Conservation (phyloP, 1,139 yeast genomes). For the Yamadazyma blattariae region DNA sequence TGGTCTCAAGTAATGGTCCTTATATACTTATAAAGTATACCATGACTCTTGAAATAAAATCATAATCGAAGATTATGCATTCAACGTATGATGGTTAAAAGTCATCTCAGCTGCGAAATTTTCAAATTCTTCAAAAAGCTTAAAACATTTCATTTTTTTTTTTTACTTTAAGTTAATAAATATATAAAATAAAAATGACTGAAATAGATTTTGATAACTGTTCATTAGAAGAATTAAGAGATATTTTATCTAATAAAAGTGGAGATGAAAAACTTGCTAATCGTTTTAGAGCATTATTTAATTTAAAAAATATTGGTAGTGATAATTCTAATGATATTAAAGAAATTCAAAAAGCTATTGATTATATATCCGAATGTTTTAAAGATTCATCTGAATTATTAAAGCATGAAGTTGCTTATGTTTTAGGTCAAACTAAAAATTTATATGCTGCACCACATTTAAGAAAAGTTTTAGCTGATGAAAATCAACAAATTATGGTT, state of each 20-base stretch:
- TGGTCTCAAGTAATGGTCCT: too few species aligned
- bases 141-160: too few species aligned
- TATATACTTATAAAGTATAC: too few species aligned
- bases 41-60: too few species aligned
- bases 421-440: conserved; percentile 94
- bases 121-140: too few species aligned
- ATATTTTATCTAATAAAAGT: conserved; percentile 57
- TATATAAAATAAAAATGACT: too few species aligned
- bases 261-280: conserved; percentile 76
- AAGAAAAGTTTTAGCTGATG: conserved; percentile 66
- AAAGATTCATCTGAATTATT: conserved; percentile 82
- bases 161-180: too few species aligned
- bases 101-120: too few species aligned
- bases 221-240: conserved; percentile 66
- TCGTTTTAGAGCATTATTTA: conserved; percentile 91
- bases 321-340: conserved; percentile 47
- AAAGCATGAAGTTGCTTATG: conserved; percentile 98
- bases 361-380: conserved; percentile 81
- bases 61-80: too few species aligned
- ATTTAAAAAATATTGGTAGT: conserved; percentile 79
- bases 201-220: conserved; percentile 48
- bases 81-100: too few species aligned
- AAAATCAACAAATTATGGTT: conserved; percentile 86
- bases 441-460: conserved; percentile 71
- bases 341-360: conserved; percentile 61